A percentile compares a stretch with the other conserved stretches of the same genome.
Evolutionary conservation across 2,329 filamentous ascomycete genomes (phyloP).

Genomic region (Penicillium sp.): DNA sequence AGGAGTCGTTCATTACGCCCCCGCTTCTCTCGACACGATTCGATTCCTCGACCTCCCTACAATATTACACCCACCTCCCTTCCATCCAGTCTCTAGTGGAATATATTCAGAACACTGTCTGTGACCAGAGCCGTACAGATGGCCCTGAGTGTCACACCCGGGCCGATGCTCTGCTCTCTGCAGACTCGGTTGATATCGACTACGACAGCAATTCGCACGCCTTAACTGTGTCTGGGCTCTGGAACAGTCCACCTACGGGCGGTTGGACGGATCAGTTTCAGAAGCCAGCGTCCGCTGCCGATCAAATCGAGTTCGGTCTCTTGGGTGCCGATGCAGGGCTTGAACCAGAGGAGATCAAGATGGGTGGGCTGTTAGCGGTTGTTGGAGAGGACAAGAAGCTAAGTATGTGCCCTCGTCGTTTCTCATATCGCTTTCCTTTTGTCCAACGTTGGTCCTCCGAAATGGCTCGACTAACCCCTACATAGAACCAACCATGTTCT

Average conservation of each 20-base stretch:
- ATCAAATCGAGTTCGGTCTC: constrained; percentile 77
- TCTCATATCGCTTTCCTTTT: background rate
- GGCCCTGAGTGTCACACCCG: constrained; percentile 50
- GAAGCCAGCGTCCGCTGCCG: constrained; percentile 28
- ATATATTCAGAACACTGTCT: constrained; percentile 55
- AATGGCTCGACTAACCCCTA: constrained; percentile 4
- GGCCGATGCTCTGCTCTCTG: constrained; percentile 49
- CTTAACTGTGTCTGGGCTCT: constrained; percentile 64
- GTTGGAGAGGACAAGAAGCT: constrained; percentile 71
- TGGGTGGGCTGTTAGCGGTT: constrained; percentile 75
- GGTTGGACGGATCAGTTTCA: constrained; percentile 50
- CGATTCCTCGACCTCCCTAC: constrained; percentile 61
- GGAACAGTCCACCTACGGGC: constrained; percentile 43
- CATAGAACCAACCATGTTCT: constrained; percentile 71
- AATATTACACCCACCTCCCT: constrained; percentile 68
- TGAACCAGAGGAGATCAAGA: constrained; percentile 70
- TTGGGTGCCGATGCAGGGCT: constrained; percentile 59
- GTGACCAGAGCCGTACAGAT: constrained; percentile 41
- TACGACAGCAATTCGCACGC: constrained; percentile 68
- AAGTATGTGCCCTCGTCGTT: constrained; percentile 42
- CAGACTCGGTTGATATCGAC: constrained; percentile 71
- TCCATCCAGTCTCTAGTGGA: constrained; percentile 54
- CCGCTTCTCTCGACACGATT: constrained; percentile 58
- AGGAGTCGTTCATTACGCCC: constrained; percentile 63
- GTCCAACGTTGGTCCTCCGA: background rate